Percentiles rank a stretch among this genome's conserved stretches.
Evolutionary conservation across 2,329 filamentous ascomycete species (phyloP).

Genomic region (Xylariaceae sp.): DNA sequence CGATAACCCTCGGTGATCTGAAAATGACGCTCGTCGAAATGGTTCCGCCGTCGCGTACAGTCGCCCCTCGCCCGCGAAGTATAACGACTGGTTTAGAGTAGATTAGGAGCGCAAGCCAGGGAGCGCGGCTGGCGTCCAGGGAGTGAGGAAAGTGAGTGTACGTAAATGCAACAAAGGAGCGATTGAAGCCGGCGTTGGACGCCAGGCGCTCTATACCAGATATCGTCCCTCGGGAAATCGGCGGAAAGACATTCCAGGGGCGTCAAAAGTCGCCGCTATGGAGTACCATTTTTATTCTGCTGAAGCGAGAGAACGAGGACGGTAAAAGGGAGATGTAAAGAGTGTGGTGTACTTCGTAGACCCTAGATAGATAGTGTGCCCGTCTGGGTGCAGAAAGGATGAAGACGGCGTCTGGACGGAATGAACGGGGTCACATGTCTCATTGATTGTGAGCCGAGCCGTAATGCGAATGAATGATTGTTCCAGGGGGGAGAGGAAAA

Average conservation of each 20-base stretch:
- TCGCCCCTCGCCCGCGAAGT: slow-evolving; percentile 50
- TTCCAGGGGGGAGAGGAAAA: no score
- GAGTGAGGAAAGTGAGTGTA: neutral
- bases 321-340: neutral
- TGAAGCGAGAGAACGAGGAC: neutral
- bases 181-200: slow-evolving; percentile 16
- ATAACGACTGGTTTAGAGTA: slow-evolving; percentile 38
- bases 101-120: slow-evolving; percentile 22
- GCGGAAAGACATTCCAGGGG: slow-evolving; percentile 22
- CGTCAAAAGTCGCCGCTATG: slow-evolving; percentile 19
- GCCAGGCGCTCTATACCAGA: slow-evolving; percentile 11
- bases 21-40: slow-evolving; percentile 24
- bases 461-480: no score
- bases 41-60: slow-evolving; percentile 43
- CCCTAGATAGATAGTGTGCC: neutral
- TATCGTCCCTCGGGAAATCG: slow-evolving; percentile 21
- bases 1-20: slow-evolving; percentile 5
- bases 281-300: slow-evolving; percentile 19
- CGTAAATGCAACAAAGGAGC: slow-evolving; percentile 17
- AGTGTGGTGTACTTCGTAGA: no score
- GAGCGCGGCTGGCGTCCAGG: neutral
- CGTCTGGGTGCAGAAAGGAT: neutral
- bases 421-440: neutral
- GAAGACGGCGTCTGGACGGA: neutral
- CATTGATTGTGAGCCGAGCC: neutral